Evolutionary conservation across 1,284 basidiomycete genomes (phyloP), one percentile per base, ranked within the genome.

Genomic region (Moesziomyces parantarcticus): DNA sequence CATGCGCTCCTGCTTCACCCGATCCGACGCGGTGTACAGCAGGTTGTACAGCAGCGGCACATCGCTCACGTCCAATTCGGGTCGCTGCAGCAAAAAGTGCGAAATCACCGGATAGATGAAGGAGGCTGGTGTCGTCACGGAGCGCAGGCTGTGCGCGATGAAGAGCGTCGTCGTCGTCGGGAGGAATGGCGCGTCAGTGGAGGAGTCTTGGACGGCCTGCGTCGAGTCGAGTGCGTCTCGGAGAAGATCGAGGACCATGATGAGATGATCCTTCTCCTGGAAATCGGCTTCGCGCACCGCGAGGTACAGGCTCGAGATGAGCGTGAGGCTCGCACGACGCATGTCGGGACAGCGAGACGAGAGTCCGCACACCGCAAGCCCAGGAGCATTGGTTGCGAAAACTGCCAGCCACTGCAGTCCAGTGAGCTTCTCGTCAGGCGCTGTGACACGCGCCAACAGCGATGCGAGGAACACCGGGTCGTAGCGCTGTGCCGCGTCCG

Each of bases 11-110:
- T 73, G 73, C 79, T 90, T 90, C 85, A 90, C 91, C 89, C 91
- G 92, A 29, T 92, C 90, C 21, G 86, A 86, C 1, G 90, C 87
- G 8, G 86, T 84, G 82, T 94, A 96, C 3, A 98, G 86, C 89
- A 94, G 90, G 13, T 87, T 87, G 83, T 92, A 93, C 36, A 97
- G 85, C 88, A 94, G 88, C 0, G 94, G 94, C 2, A 95, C 91
- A 79, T 96, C 93, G 6, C 82, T 84, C 0, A 85, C 84, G 81
- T 95, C 93, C 11, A 95, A 85, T 44, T 88, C 86, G 0, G 92
- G 90, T 23, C 93, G 88, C 84, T 95, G 92, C 0, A 96, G 87
- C 8, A 96, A 87, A 87, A 94, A 94, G 5, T 90, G 88, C 5
- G 91, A 89, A 1, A 90, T 89, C 23, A 90, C 83, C 0, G 93